Conservation (phyloP, 345 rosid species). For the Citrus glauca region DNA sequence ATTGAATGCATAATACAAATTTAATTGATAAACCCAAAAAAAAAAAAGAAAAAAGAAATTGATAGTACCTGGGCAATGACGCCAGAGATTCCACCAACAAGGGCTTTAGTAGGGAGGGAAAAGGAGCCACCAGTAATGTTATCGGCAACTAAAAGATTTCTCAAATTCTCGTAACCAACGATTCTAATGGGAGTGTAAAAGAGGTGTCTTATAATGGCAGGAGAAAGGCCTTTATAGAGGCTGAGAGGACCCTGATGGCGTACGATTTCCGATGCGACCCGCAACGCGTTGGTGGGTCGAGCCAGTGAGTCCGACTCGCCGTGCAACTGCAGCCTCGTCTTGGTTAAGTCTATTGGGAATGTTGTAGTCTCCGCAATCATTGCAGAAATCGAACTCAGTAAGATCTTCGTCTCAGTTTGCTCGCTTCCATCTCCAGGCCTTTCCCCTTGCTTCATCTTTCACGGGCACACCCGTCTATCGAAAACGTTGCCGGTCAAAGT, state of each 20-base stretch:
- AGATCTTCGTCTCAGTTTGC: constrained; percentile 32
- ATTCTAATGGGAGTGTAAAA: constrained; percentile 82
- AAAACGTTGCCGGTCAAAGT: too few species aligned
- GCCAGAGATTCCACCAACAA: constrained; percentile 77
- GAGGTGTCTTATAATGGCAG: constrained; percentile 70
- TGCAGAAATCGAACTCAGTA: constrained; percentile 71
- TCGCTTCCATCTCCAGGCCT: constrained; percentile 12
- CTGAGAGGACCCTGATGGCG: constrained; percentile 51
- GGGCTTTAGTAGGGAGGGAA: constrained; percentile 57
- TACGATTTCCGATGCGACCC: constrained; percentile 49
- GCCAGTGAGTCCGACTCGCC: constrained; percentile 34
- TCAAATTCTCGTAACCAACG: constrained; percentile 75
- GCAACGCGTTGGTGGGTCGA: constrained; percentile 39
- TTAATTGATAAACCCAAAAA: too few species aligned
- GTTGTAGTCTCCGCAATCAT: constrained; percentile 78
- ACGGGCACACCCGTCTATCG: too few species aligned
- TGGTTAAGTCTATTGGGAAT: constrained; percentile 80
- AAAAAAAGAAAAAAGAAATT: too few species aligned
- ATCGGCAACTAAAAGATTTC: constrained; percentile 34
- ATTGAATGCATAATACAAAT: too few species aligned
- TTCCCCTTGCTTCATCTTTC: too few species aligned
- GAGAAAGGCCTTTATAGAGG: constrained; percentile 68
- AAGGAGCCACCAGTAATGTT: constrained; percentile 28
- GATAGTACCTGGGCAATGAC: constrained; percentile 70
- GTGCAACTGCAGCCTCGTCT: constrained; percentile 86